phyloP scores from a whole-genome alignment of 208 protist genomes.

The Lotmaria passim region DNA sequence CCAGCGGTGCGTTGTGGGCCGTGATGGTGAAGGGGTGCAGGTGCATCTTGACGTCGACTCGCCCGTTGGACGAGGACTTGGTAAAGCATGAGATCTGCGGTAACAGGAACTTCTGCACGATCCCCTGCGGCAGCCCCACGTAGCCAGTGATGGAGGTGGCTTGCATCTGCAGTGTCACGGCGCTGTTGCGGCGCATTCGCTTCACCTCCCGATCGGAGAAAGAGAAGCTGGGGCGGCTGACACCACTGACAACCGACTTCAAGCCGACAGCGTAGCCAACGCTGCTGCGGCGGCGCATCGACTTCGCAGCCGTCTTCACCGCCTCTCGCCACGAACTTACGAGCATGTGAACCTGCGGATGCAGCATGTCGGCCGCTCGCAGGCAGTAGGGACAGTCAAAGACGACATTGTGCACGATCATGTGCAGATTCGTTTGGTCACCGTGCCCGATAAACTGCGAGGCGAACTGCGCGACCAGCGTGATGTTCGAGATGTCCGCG shows the following conservation, averaged over 20 bases:
- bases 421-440: slow-evolving; percentile 66
- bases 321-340: slow-evolving; percentile 60
- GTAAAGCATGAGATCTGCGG: slow-evolving; percentile 69
- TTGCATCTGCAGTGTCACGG: slow-evolving; percentile 52
- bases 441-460: slow-evolving; percentile 52
- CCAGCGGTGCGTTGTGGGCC: slow-evolving; percentile 31
- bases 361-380: slow-evolving; percentile 60
- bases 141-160: slow-evolving; percentile 61
- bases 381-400: slow-evolving; percentile 63
- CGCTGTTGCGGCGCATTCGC: slow-evolving; percentile 22
- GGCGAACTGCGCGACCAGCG: slow-evolving; percentile 48
- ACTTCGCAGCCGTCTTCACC: slow-evolving; percentile 18
- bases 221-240: slow-evolving; percentile 7
- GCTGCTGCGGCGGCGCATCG: slow-evolving; percentile 14
- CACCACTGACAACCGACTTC: slow-evolving; percentile 1
- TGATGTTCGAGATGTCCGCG: slow-evolving; percentile 34
- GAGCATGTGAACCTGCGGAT: slow-evolving; percentile 76
- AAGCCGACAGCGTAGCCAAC: not conserved
- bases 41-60: slow-evolving; percentile 66
- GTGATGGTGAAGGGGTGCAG: slow-evolving; percentile 77
- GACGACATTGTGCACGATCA: slow-evolving; percentile 51
- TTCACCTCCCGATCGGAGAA: slow-evolving; percentile 9
- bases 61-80: slow-evolving; percentile 69
- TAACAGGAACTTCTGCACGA: slow-evolving; percentile 55
- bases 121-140: slow-evolving; percentile 61